Evolutionary conservation across 805 yeast species (phyloP).

Genomic region (Ogataea minuta): DNA sequence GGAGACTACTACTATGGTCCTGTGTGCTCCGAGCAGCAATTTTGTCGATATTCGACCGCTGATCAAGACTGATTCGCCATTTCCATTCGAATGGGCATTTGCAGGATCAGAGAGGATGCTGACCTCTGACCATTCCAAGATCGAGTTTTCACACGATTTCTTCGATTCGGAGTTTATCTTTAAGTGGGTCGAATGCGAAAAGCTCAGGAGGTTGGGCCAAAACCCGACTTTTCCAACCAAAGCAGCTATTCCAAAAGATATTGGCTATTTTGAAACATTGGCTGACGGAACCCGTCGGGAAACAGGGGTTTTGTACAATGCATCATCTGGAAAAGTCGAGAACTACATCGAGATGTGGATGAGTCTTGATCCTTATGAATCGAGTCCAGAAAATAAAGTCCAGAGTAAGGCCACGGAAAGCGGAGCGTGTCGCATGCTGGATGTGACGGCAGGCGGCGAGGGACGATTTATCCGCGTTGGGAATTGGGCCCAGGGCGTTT

Average conservation of each 20-base stretch:
- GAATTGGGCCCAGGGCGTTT: conserved; percentile 51
- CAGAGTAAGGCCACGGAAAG: conserved; percentile 8
- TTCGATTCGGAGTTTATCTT: conserved; percentile 41
- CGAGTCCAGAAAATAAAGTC: conserved; percentile 29
- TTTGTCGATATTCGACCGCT: conserved; percentile 49
- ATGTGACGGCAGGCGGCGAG: conserved; percentile 25
- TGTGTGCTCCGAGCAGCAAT: conserved; percentile 41
- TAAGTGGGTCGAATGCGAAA: conserved; percentile 13
- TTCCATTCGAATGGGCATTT: conserved; percentile 59
- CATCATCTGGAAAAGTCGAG: conserved; percentile 40
- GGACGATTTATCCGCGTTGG: conserved; percentile 51
- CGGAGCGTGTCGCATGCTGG: conserved; percentile 22
- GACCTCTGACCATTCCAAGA: conserved; percentile 28
- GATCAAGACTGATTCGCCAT: conserved; percentile 32
- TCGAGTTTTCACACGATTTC: conserved; percentile 41
- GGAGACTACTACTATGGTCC: conserved; percentile 46
- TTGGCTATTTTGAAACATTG: conserved; percentile 44
- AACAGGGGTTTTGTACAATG: conserved; percentile 48
- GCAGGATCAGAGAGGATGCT: conserved; percentile 47
- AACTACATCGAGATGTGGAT: conserved; percentile 57
- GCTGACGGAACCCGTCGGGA: conserved; percentile 46
- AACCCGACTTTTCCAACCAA: conserved; percentile 17
- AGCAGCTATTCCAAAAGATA: conserved; percentile 36
- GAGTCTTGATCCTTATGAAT: conserved; percentile 40
- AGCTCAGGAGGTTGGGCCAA: conserved; percentile 2